phyloP scores from a whole-genome alignment of 1,284 basidiomycete genomes.

The Coniferiporia sulphurascens region DNA sequence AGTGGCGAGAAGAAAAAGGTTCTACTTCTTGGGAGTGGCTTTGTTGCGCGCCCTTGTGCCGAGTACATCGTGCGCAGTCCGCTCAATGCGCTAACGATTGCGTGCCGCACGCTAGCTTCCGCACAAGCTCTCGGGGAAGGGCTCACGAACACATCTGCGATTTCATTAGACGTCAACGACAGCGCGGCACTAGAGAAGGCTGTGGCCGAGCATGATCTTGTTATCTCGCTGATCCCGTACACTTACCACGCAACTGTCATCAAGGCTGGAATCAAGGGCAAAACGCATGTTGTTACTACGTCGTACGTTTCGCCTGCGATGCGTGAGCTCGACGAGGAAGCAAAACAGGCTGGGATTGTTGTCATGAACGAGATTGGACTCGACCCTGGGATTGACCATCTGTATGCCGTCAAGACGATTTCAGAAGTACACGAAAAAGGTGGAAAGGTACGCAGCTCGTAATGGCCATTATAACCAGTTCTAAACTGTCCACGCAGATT shows the following conservation, averaged over 20 bases:
- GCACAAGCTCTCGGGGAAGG: conserved; percentile 68
- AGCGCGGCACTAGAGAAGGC: conserved; percentile 71
- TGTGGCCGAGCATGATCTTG: conserved; percentile 86
- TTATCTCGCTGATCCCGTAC: conserved; percentile 97
- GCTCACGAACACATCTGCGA: conserved; percentile 66
- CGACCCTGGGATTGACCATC: conserved; percentile 91
- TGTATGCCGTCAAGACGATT: conserved; percentile 97
- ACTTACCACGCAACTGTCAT: conserved; percentile 90
- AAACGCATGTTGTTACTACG: conserved; percentile 95
- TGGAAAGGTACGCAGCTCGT: conserved; percentile 63
- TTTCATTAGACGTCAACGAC: conserved; percentile 83
- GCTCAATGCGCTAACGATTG: conserved; percentile 83
- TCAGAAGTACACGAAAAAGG: conserved; percentile 91
- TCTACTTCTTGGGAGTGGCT: conserved; percentile 90
- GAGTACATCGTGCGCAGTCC: conserved; percentile 88
- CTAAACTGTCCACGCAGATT: conserved; percentile 44
- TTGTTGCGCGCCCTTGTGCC: conserved; percentile 90
- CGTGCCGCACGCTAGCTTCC: conserved; percentile 78
- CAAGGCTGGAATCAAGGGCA: conserved; percentile 91
- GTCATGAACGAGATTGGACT: conserved; percentile 99
- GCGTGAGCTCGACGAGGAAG: conserved; percentile 80
- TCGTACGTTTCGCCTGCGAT: conserved; percentile 92
- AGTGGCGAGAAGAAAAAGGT: conserved; percentile 59
- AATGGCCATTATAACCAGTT: no score
- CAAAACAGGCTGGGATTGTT: conserved; percentile 86